These are phyloP conservation scores for Coemansia aciculifera DNA, from an alignment of 192 early-diverging fungal genomes.

Conservation along the genomic window DNA sequence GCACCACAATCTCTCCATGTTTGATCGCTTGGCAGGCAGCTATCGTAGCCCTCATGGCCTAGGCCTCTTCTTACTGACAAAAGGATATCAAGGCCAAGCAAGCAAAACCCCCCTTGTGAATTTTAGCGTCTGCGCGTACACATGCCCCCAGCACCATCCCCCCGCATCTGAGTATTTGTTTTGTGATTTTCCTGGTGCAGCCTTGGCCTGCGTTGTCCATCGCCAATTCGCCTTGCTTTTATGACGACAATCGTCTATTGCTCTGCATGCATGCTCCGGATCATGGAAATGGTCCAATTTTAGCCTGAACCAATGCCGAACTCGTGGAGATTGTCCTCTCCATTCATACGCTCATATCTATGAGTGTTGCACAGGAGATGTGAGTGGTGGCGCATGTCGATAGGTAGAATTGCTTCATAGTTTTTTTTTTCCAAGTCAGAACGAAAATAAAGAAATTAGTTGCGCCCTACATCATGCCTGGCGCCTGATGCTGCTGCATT, in stretches of 20 bases:
- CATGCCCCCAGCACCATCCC: neutral
- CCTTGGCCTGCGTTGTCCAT: neutral
- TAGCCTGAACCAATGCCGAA: neutral
- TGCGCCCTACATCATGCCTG: conserved; percentile 8
- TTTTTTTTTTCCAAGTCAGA: neutral
- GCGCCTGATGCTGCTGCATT: conserved; percentile 16
- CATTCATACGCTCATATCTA: neutral
- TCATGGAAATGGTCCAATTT: neutral
- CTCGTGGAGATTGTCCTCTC: neutral
- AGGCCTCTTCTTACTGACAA: neutral
- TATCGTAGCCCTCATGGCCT: neutral
- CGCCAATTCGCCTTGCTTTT: neutral
- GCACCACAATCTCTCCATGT: neutral
- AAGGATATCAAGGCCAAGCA: neutral
- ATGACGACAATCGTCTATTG: neutral
- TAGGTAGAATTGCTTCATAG: neutral
- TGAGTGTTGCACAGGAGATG: neutral
- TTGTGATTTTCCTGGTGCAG: neutral
- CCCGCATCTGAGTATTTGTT: neutral
- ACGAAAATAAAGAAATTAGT: neutral
- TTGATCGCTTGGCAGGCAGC: conserved; percentile 1
- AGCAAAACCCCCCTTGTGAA: neutral
- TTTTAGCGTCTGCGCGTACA: neutral
- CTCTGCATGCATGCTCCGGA: neutral
- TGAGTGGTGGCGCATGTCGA: neutral